Percentiles rank a stretch among this genome's conserved stretches.
Evolutionary conservation across 176 grass and related monocot genomes (phyloP).

Genomic region (Musa troglodytarum): DNA sequence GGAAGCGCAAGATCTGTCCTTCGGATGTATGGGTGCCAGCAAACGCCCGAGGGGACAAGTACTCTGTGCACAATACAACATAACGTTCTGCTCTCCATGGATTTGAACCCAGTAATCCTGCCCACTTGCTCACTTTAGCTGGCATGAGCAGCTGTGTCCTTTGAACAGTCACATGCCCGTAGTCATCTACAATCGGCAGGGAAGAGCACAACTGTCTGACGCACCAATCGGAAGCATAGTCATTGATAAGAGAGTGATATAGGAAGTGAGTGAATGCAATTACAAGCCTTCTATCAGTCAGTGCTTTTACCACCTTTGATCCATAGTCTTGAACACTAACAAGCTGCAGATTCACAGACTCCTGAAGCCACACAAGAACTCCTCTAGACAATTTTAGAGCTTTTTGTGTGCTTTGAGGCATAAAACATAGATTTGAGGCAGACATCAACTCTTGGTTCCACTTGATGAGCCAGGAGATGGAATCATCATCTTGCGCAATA

Average conservation of each 20-base stretch:
- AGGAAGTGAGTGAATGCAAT: constrained; percentile 53
- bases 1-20: constrained; percentile 31
- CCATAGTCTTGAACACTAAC: constrained; percentile 28
- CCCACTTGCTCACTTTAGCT: constrained; percentile 60
- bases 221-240: neutral
- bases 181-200: constrained; percentile 47
- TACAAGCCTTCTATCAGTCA: constrained; percentile 18
- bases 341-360: constrained; percentile 27
- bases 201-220: neutral
- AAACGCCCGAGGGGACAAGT: constrained; percentile 25
- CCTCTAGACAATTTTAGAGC: constrained; percentile 13
- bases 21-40: constrained; percentile 32
- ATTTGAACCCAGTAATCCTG: constrained; percentile 44
- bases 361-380: constrained; percentile 35
- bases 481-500: constrained; percentile 25
- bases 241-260: constrained; percentile 29
- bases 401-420: constrained; percentile 25
- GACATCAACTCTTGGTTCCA: constrained; percentile 48
- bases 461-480: constrained; percentile 41
- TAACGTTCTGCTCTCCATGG: constrained; percentile 43
- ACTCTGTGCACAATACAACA: constrained; percentile 44
- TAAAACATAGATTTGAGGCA: constrained; percentile 26
- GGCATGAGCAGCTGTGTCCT: constrained; percentile 44
- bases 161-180: constrained; percentile 9
- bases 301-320: constrained; percentile 8